These are phyloP conservation scores for Rubia peregrina DNA, from an alignment of 305 asterid genomes.

Conservation along the genomic window DNA sequence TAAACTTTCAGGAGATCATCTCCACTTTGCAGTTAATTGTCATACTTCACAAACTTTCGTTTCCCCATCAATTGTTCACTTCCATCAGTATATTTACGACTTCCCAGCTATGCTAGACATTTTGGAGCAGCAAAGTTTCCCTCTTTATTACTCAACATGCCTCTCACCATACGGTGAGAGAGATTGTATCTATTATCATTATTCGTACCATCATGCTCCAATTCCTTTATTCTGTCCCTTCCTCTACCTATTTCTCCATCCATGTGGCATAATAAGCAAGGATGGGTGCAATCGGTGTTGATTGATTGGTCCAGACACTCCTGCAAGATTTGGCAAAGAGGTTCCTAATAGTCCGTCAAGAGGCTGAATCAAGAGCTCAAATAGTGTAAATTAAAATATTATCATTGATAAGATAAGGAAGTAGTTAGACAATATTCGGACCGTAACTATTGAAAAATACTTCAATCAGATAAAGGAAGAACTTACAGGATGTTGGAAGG, in stretches of 20 bases:
- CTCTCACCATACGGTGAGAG: conserved; percentile 41
- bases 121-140: conserved; percentile 57
- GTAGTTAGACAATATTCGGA: neutral
- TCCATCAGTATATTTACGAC: conserved; percentile 35
- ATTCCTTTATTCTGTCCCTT: conserved; percentile 47
- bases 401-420: neutral
- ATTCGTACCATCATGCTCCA: conserved; percentile 37
- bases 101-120: conserved; percentile 68
- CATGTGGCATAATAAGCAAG: conserved; percentile 22
- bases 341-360: conserved; percentile 66
- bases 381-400: conserved; percentile 6
- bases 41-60: conserved; percentile 42
- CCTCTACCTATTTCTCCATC: conserved; percentile 39
- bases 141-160: conserved; percentile 24
- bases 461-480: conserved; percentile 6
- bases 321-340: conserved; percentile 43
- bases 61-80: conserved; percentile 50
- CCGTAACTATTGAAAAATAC: neutral
- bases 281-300: conserved; percentile 32
- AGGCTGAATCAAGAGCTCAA: conserved; percentile 43
- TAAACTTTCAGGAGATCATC: conserved; percentile 15
- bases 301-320: conserved; percentile 33
- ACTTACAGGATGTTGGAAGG: conserved; percentile 86
- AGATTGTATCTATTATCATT: conserved; percentile 37
- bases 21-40: conserved; percentile 35